These are phyloP conservation scores for Fusarium austroafricanum DNA, from an alignment of 2,329 filamentous ascomycete genomes.

Conservation along the genomic window DNA sequence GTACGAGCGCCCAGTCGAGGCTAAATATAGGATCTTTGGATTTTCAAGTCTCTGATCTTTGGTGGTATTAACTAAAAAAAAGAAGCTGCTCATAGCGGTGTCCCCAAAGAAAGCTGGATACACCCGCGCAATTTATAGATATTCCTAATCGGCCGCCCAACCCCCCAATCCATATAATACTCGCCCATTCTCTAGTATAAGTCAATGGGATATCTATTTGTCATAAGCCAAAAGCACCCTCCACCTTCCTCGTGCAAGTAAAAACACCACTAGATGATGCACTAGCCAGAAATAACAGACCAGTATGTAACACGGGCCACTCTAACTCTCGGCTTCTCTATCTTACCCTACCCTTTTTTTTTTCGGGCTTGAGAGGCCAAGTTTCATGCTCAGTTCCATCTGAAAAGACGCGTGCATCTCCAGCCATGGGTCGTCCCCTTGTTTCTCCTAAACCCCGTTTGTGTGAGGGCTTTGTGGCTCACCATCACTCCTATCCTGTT, in stretches of 20 bases:
- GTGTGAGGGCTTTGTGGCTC: conserved; percentile 48
- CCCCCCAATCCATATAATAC: background rate
- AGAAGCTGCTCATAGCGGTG: background rate
- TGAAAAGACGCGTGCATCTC: conserved; percentile 30
- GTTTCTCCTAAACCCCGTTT: conserved; percentile 49
- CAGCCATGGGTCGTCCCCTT: conserved; percentile 14
- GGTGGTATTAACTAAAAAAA: conserved; percentile 34
- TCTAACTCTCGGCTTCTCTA: background rate
- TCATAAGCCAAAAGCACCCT: conserved; percentile 26
- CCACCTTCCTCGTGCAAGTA: conserved; percentile 27
- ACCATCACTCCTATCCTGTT: conserved; percentile 52
- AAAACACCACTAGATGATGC: conserved; percentile 35
- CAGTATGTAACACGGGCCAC: conserved; percentile 18
- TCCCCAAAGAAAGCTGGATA: conserved; percentile 14
- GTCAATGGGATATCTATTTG: conserved; percentile 46
- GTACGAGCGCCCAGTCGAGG: background rate
- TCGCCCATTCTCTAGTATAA: conserved; percentile 38
- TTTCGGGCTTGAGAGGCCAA: conserved; percentile 6
- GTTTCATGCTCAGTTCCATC: conserved; percentile 23
- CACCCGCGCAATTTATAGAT: conserved; percentile 16
- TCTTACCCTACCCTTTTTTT: conserved; percentile 3
- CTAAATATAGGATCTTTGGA: conserved; percentile 17
- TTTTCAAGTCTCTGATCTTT: conserved; percentile 12
- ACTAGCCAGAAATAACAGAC: conserved; percentile 30
- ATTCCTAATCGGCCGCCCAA: conserved; percentile 30